Conservation (phyloP, 306 rosid species). For the Alnus rubra region DNA sequence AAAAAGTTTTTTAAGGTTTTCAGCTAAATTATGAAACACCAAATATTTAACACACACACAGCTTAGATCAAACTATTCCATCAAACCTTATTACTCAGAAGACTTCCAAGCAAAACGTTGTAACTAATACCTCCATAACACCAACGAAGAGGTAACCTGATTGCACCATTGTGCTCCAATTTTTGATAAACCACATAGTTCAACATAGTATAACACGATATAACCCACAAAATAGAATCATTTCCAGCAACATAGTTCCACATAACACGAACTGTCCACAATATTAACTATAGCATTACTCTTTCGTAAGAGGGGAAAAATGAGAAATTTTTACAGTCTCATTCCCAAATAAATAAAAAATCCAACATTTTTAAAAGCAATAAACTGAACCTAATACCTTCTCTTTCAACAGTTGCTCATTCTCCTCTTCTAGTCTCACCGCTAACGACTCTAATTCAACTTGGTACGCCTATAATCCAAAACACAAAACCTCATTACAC, state of each 20-base stretch:
- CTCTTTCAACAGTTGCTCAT: slow-evolving; percentile 70
- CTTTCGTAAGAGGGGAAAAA: neutral
- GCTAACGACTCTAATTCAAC: slow-evolving; percentile 81
- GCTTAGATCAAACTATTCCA: neutral
- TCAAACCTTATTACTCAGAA: neutral
- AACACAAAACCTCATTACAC: neutral
- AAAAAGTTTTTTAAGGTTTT: too few relatives aligned
- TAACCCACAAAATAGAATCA: neutral
- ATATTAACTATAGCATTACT: neutral
- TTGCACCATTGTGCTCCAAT: neutral
- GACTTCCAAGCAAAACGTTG: neutral
- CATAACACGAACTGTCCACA: neutral
- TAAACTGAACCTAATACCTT: slow-evolving; percentile 48
- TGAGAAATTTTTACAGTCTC: neutral
- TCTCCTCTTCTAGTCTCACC: slow-evolving; percentile 78
- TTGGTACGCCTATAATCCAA: slow-evolving; percentile 73
- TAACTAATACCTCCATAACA: neutral
- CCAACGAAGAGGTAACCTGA: neutral
- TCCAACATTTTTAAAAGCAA: neutral
- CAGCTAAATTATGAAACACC: neutral
- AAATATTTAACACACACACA: neutral
- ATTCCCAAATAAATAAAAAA: neutral
- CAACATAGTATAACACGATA: neutral
- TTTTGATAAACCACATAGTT: neutral
- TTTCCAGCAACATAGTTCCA: neutral